Percentiles rank a stretch among this genome's conserved stretches.
Evolutionary conservation across 1,139 yeast genomes (phyloP).

Genomic region (Pichia sp.): DNA sequence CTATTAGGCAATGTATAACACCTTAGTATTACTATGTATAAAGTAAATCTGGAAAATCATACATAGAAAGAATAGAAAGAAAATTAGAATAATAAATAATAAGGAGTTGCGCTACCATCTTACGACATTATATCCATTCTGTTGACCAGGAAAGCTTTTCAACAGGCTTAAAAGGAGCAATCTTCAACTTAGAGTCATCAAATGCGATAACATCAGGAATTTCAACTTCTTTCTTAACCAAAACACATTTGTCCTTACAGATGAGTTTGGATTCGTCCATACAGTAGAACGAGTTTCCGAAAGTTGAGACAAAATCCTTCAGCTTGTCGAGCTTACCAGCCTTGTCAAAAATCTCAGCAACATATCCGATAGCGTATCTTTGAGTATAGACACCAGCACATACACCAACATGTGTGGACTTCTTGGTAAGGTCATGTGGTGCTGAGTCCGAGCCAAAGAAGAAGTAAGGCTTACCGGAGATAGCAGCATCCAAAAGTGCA

Average conservation of each 20-base stretch:
- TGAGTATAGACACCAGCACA: slow-evolving; percentile 98
- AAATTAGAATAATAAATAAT: slow-evolving; percentile 1
- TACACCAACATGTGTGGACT: slow-evolving; percentile 74
- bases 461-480: slow-evolving; percentile 87
- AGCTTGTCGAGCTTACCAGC: slow-evolving; percentile 60
- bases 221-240: slow-evolving; percentile 46
- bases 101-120: neutral
- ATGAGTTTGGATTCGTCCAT: slow-evolving; percentile 42
- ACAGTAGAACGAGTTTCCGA: slow-evolving; percentile 69
- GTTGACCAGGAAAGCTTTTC: slow-evolving; percentile 68
- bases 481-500: slow-evolving; percentile 82
- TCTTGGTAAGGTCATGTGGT: slow-evolving; percentile 82
- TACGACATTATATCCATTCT: slow-evolving; percentile 52
- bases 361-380: slow-evolving; percentile 71
- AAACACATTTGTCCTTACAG: slow-evolving; percentile 44
- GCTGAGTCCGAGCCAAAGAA: slow-evolving; percentile 98
- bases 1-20: slow-evolving; percentile 39
- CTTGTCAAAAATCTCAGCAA: slow-evolving; percentile 81
- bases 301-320: slow-evolving; percentile 68
- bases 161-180: slow-evolving; percentile 91
- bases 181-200: slow-evolving; percentile 41
- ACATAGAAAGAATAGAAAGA: slow-evolving; percentile 7
- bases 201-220: slow-evolving; percentile 56
- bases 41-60: neutral
- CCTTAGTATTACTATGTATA: neutral